Evolutionary conservation across 1,284 basidiomycete species (phyloP), one percentile per base, ranked within the genome.

Genomic region (Moesziomyces sp.): DNA sequence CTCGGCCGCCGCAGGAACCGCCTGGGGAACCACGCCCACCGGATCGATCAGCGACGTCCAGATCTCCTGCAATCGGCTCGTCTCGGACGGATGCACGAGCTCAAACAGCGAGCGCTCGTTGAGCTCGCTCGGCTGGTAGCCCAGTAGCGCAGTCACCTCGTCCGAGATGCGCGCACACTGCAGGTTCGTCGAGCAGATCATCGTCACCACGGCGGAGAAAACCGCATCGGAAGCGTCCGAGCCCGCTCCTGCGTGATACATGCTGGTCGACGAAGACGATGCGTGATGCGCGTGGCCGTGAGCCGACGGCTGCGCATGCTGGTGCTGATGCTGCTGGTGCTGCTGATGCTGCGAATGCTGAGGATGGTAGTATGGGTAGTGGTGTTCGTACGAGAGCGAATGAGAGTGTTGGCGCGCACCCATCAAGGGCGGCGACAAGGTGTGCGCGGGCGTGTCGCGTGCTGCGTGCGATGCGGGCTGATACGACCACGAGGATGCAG

Each of bases 161-260:
- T 75, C 63, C n/a, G 75, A 76, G 49, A 67, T 58, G 38, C 76
- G 75, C 16, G 73, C 75, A 44, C 69, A 71, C 30, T 76, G 73
- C 35, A 77, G 46, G 40, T 69, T 66, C 30, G 77, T 79, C 26
- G 76, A 77, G 63, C 73, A 75, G 62, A 79, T 73, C 50, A 79
- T 60, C 14, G 74, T 69, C 11, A 77, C 64, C 11, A 72, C 61
- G 0, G 76, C 59, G 46, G 74, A 73, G n/a, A 64, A 38, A 45
- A 42, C 26, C 43, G 53, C 24, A 26, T 56, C 66, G 10, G 55
- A 51, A 1, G 56, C 24, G 24, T 69, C 59, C 0, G 52, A 26
- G 26, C 56, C 48, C 21, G 56, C 23, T 10, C 18, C 44, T 44
- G 40, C 43, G 30, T 34, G 16, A 9, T 52, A 51, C 14, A 46